Conservation (phyloP, 179 eudicot genomes). For the Spinacia oleracea region DNA sequence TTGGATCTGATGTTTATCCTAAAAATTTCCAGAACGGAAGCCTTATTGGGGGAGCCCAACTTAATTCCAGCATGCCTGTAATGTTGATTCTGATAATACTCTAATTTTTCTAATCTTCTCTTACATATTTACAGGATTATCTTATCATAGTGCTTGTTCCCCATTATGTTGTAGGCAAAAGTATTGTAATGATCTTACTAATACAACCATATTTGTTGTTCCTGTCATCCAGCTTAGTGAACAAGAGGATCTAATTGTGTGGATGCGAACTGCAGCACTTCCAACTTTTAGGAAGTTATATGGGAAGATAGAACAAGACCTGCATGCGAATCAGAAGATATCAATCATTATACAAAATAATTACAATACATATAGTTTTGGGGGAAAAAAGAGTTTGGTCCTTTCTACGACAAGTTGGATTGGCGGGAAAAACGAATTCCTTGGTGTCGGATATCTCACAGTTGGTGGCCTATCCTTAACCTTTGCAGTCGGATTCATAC, state of each 20-base stretch:
- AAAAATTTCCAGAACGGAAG: conserved; percentile 63
- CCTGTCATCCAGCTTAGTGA: conserved; percentile 54
- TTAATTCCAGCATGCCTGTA: conserved; percentile 67
- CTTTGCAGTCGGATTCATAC: conserved; percentile 57
- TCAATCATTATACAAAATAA: conserved; percentile 56
- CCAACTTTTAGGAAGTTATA: conserved; percentile 85
- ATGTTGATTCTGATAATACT: conserved; percentile 20
- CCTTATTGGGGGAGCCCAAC: conserved; percentile 65
- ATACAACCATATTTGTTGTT: not conserved
- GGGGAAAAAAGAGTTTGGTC: conserved; percentile 76
- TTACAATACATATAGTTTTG: conserved; percentile 83
- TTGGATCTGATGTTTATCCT: conserved; percentile 78
- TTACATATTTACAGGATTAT: not conserved
- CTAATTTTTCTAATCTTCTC: not conserved
- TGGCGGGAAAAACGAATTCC: conserved; percentile 76
- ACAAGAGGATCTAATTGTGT: conserved; percentile 86
- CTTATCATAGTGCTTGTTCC: not conserved
- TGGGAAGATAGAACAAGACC: conserved; percentile 81
- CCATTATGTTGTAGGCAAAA: not conserved
- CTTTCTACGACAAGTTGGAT: conserved; percentile 92
- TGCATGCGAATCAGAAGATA: conserved; percentile 47
- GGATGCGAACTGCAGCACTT: conserved; percentile 96
- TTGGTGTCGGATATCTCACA: conserved; percentile 74
- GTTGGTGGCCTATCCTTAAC: conserved; percentile 76
- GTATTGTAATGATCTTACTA: not conserved